phyloP scores from a whole-genome alignment of 371 early-diverging fungal species.

The Actinomucor elegans region DNA sequence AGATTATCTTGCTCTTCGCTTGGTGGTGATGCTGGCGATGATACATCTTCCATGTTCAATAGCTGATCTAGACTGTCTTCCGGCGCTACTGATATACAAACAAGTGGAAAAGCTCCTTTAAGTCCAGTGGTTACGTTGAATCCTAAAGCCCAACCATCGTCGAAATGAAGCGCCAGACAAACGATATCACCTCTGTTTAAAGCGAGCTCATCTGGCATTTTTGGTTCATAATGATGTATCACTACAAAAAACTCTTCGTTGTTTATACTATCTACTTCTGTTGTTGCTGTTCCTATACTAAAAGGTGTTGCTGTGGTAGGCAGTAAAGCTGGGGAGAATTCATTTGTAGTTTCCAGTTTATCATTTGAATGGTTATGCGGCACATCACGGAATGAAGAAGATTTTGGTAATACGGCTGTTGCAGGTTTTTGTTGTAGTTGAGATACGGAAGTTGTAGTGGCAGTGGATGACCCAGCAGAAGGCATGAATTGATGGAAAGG shows the following conservation, averaged over 20 bases:
- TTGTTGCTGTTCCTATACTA: too few relatives aligned
- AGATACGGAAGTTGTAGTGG: neutral
- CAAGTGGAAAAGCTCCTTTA: slow-evolving; percentile 68
- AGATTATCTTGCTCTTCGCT: too few relatives aligned
- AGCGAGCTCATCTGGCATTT: slow-evolving; percentile 62
- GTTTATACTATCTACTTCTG: neutral
- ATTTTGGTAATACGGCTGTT: neutral
- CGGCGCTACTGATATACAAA: slow-evolving; percentile 48
- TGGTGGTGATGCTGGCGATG: neutral
- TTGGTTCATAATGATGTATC: slow-evolving; percentile 46
- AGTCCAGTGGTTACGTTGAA: slow-evolving; percentile 57
- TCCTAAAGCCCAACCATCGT: slow-evolving; percentile 75
- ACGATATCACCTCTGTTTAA: slow-evolving; percentile 63
- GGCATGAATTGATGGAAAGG: neutral
- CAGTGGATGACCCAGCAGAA: neutral
- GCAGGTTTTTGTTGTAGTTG: neutral
- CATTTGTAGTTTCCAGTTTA: neutral
- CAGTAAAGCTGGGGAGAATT: neutral
- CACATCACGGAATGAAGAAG: too few relatives aligned
- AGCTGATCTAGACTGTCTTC: slow-evolving; percentile 32
- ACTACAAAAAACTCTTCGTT: slow-evolving; percentile 35
- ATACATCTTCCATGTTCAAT: slow-evolving; percentile 7
- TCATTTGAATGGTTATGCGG: neutral
- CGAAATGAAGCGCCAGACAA: slow-evolving; percentile 51
- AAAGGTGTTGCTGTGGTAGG: neutral